Base-by-base conservation (phyloP, 768 basidiomycete genomes). In the Podaxis carcinomalis region DNA sequence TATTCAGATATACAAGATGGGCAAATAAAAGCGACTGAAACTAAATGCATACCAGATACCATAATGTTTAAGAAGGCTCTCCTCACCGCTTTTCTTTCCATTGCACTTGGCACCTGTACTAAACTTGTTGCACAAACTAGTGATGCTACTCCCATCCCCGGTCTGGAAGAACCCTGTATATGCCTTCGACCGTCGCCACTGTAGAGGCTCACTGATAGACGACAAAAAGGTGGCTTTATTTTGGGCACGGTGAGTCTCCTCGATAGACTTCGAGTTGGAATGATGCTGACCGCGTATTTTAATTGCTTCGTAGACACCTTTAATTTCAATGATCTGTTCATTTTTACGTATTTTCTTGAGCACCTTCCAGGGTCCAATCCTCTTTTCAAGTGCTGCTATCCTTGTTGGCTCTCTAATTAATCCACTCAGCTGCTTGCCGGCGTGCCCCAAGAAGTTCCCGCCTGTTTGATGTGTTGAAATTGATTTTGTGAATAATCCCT, bases 51-150 rank as follows among this genome's bases (percentile, higher is more conserved):
- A 3, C 46, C 28, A 21, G 32, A 9, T 32, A 32, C 2, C 32
- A 9, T 32, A 32, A 56, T 56, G 56, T 46, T 56, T 42, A 56
- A 46, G 56, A 44, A 56, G 16, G 28, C 56, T 42, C 37, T 46
- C 16, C 32, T 56, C n/a, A 10, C 19, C 5, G 25, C 56, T 13
- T 32, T 56, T 16, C 10, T 35, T 35, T 46, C 56, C n/a, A 28
- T 14, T 19, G 16, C 44, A 9, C 44, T 47, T 28, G 5, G 27
- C 27, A 42, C 39, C 44, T 56, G 28, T 19, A 28, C 56, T 7
- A 56, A 36, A 5, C 56, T 44, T 16, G 28, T 56, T 5, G 56
- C 56, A 28, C 56, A 56, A 46, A 42, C 42, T 5, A 19, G 6
- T 3, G 56, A 56, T 19, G 14, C 32, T 32, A 9, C 32, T 32